Evolutionary conservation across 2,329 filamentous ascomycete genomes (phyloP).

Genomic region (Didymella arachidicola): DNA sequence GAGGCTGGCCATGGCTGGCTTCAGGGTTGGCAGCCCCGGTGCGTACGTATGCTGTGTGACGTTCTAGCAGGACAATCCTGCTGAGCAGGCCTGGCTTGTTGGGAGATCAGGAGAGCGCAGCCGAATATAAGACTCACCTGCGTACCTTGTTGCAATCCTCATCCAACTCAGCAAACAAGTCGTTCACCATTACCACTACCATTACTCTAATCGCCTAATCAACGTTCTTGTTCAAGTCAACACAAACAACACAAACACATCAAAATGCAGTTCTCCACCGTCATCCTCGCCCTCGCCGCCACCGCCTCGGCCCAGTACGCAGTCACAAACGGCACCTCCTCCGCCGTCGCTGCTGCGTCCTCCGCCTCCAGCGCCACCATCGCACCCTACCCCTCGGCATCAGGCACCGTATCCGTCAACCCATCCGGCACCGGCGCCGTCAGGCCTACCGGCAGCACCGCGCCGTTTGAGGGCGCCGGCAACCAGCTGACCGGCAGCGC

Average conservation of each 20-base stretch:
- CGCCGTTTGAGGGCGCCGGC: constrained; percentile 42
- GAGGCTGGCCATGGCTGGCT: constrained; percentile 18
- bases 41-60: constrained; percentile 19
- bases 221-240: constrained; percentile 2
- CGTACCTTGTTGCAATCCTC: neutral
- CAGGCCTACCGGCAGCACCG: constrained; percentile 24
- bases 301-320: constrained; percentile 37
- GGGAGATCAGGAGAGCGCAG: neutral
- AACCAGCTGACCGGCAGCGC: constrained; percentile 37
- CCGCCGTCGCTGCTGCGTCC: constrained; percentile 2
- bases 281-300: constrained; percentile 39
- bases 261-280: constrained; percentile 45
- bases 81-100: neutral
- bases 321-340: constrained; percentile 36
- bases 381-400: constrained; percentile 35
- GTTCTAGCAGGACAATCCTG: neutral
- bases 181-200: neutral
- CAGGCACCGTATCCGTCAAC: constrained; percentile 26
- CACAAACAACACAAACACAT: constrained; percentile 13
- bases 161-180: neutral
- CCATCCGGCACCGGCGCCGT: constrained; percentile 24
- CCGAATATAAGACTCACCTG: neutral
- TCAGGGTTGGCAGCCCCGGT: constrained; percentile 10
- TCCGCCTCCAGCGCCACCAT: neutral
- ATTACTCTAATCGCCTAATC: neutral